A percentile compares a stretch with the other conserved stretches of the same genome.
Evolutionary conservation across 2,329 filamentous ascomycete genomes (phyloP).

Genomic region (Xylariaceae sp.): DNA sequence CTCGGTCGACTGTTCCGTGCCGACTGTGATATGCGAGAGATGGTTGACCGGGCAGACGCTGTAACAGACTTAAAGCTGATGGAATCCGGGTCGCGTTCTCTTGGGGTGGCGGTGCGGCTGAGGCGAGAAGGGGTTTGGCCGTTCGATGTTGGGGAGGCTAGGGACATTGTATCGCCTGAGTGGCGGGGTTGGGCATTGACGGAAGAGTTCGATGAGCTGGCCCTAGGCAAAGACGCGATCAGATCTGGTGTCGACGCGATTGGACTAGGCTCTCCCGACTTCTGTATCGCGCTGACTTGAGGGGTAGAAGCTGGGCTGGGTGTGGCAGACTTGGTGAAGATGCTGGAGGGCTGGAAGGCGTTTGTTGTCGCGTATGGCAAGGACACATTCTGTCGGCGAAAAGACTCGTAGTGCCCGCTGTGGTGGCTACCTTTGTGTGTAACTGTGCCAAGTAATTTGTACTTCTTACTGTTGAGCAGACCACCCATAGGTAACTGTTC

Average conservation of each 20-base stretch:
- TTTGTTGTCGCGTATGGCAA: conserved; percentile 82
- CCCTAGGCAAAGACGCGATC: conserved; percentile 42
- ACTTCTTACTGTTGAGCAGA: conserved; percentile 75
- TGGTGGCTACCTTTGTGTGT: conserved; percentile 96
- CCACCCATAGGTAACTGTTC: conserved; percentile 83
- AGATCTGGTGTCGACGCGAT: conserved; percentile 52
- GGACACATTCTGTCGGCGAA: conserved; percentile 80
- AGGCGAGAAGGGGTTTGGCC: conserved; percentile 17
- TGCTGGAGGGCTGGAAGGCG: conserved; percentile 73
- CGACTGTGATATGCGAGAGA: conserved; percentile 52
- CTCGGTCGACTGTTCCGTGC: conserved; percentile 37
- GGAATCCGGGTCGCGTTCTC: conserved; percentile 51
- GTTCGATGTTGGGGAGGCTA: conserved; percentile 22
- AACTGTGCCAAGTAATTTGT: conserved; percentile 83
- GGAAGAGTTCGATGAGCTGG: conserved; percentile 44
- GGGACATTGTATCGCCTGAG: conserved; percentile 27
- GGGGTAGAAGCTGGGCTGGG: conserved; percentile 52
- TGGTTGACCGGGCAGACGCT: conserved; percentile 57
- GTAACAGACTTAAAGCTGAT: conserved; percentile 59
- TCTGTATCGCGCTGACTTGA: conserved; percentile 42
- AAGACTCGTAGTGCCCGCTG: conserved; percentile 96
- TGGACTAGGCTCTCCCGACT: conserved; percentile 44
- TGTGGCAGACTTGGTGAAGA: conserved; percentile 68
- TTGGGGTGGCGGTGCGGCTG: conserved; percentile 30
- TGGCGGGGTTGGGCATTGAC: conserved; percentile 33